These are phyloP conservation scores for Periconia digitata DNA, from an alignment of 2,329 filamentous ascomycete genomes.

Conservation along the genomic window DNA sequence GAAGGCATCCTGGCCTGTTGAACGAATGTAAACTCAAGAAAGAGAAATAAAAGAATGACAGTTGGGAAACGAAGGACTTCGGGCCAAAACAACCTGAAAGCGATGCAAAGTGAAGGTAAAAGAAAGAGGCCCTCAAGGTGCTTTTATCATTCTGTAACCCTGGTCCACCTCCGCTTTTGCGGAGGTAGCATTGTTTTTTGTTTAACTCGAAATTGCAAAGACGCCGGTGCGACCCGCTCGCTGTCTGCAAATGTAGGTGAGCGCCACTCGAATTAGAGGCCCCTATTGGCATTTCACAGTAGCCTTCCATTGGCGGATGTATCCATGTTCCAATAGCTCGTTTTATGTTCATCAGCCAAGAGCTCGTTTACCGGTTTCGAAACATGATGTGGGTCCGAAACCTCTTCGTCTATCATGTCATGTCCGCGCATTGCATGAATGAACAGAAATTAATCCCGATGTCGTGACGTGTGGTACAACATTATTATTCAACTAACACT, in stretches of 20 bases:
- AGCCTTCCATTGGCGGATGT: background rate
- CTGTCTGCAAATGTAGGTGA: background rate
- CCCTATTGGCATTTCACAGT: background rate
- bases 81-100: too few relatives aligned
- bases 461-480: too few relatives aligned
- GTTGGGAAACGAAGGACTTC: slow-evolving; percentile 7
- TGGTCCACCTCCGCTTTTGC: background rate
- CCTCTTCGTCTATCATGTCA: background rate
- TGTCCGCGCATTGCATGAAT: background rate
- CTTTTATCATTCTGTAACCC: background rate
- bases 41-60: slow-evolving; percentile 1
- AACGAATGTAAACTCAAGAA: slow-evolving; percentile 4
- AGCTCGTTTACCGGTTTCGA: slow-evolving; percentile 2
- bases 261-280: background rate
- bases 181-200: background rate
- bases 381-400: background rate
- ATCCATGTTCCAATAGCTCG: background rate
- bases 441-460: background rate
- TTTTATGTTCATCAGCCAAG: slow-evolving; percentile 1
- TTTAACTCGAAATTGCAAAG: background rate
- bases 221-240: background rate
- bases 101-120: too few relatives aligned
- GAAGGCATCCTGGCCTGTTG: slow-evolving; percentile 34
- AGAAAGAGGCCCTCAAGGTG: background rate
- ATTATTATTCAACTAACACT: too few relatives aligned